Percentiles rank a stretch among this genome's conserved stretches.
Conservation (phyloP, 2,329 filamentous ascomycete genomes). For the Colletotrichum echinochloae region DNA sequence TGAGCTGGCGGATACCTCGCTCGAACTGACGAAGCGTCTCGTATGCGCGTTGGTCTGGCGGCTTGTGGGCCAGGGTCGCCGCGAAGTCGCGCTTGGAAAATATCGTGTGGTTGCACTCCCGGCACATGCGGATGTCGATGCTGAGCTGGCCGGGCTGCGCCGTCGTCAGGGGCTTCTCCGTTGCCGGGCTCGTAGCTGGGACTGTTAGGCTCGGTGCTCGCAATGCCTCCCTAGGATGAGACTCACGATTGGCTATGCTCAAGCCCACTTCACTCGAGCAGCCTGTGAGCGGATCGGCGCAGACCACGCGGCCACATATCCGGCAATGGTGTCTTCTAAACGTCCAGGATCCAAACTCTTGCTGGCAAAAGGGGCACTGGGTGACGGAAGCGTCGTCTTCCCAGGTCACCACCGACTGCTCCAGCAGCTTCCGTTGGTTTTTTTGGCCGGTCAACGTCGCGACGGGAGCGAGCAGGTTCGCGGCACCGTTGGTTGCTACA, state of each 20-base stretch:
- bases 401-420: slow-evolving; percentile 95
- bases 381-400: slow-evolving; percentile 86
- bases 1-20: slow-evolving; percentile 81
- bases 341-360: slow-evolving; percentile 93
- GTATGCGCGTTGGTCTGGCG: slow-evolving; percentile 83
- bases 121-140: slow-evolving; percentile 91
- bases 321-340: slow-evolving; percentile 95
- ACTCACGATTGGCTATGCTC: slow-evolving; percentile 70
- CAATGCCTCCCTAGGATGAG: background rate
- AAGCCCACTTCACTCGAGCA: slow-evolving; percentile 89
- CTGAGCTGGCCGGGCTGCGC: slow-evolving; percentile 64
- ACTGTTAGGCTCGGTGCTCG: slow-evolving; percentile 25
- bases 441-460: slow-evolving; percentile 75
- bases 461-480: slow-evolving; percentile 70
- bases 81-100: slow-evolving; percentile 81
- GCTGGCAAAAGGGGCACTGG: slow-evolving; percentile 93
- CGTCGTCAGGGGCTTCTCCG: slow-evolving; percentile 53
- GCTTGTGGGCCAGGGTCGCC: slow-evolving; percentile 74
- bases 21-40: slow-evolving; percentile 89
- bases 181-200: slow-evolving; percentile 55
- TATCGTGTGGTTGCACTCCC: slow-evolving; percentile 78
- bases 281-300: slow-evolving; percentile 83
- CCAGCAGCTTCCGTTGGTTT: slow-evolving; percentile 81
- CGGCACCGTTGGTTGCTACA: slow-evolving; percentile 61
- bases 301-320: slow-evolving; percentile 92